These are phyloP conservation scores for Coniochaeta sp. DNA, from an alignment of 2,329 filamentous ascomycete genomes.

Conservation along the genomic window DNA sequence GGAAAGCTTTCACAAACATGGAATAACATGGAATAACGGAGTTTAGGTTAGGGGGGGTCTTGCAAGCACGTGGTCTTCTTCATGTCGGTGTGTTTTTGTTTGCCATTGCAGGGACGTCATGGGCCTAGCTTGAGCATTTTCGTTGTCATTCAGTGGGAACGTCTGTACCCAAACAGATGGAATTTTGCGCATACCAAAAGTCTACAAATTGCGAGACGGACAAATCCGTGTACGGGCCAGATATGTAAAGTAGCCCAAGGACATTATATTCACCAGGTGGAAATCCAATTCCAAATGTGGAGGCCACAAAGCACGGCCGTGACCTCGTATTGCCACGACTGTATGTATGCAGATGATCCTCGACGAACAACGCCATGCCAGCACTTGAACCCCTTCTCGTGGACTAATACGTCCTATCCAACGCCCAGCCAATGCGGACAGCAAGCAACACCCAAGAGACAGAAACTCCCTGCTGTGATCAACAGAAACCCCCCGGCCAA, in stretches of 20 bases:
- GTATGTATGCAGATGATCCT: background rate
- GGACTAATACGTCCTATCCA: constrained; percentile 11
- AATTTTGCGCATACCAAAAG: background rate
- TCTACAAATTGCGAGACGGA: background rate
- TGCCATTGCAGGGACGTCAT: background rate
- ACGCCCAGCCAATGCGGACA: constrained; percentile 14
- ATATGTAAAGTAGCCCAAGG: constrained; percentile 3
- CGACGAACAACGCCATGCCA: constrained; percentile 7
- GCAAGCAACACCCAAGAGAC: constrained; percentile 1
- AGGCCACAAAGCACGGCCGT: background rate
- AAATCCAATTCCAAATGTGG: background rate
- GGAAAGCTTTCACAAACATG: background rate
- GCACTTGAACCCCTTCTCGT: constrained; percentile 10
- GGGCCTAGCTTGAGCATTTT: background rate
- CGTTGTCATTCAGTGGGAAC: background rate
- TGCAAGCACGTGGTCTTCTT: constrained; percentile 1
- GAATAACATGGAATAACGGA: background rate
- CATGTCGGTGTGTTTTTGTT: background rate
- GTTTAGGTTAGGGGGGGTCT: background rate
- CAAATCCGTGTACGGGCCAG: background rate
- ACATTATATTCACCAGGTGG: background rate
- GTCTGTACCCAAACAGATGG: background rate
- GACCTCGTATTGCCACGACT: background rate
- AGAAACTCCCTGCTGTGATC: background rate
- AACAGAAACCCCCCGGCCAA: background rate